These are phyloP conservation scores for Diaporthe helianthi DNA, from an alignment of 2,329 filamentous ascomycete species.

Conservation along the genomic window DNA sequence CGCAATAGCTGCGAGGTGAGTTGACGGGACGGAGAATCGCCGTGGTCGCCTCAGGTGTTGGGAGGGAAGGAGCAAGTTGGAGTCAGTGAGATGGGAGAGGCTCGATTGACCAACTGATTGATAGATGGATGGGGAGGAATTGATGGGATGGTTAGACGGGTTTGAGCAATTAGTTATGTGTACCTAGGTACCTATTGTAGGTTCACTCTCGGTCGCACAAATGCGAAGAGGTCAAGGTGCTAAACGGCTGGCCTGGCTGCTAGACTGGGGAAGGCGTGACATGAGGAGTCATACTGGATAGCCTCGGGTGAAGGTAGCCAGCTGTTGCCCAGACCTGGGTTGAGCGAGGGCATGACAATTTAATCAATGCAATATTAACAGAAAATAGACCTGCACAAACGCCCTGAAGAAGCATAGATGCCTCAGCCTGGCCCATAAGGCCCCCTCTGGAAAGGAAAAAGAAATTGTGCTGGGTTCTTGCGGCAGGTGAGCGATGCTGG, in stretches of 20 bases:
- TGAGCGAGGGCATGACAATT: not conserved
- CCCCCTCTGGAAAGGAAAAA: no score
- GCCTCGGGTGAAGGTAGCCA: not conserved
- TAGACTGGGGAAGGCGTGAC: not conserved
- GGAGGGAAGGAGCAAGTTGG: slow-evolving; percentile 1
- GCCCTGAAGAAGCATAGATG: slow-evolving; percentile 8
- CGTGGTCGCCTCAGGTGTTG: not conserved
- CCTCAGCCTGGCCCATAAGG: not conserved
- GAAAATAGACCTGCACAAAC: not conserved
- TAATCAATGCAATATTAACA: slow-evolving; percentile 9
- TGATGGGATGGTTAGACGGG: slow-evolving; percentile 1
- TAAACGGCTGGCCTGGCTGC: not conserved
- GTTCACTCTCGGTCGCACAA: not conserved
- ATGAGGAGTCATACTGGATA: slow-evolving; percentile 9
- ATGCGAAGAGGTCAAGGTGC: not conserved
- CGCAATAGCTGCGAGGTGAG: slow-evolving; percentile 2
- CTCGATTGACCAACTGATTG: slow-evolving; percentile 18
- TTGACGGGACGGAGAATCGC: slow-evolving; percentile 33
- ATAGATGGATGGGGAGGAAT: not conserved
- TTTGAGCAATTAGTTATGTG: not conserved
- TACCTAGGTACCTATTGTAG: no score
- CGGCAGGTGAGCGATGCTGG: slow-evolving; percentile 10
- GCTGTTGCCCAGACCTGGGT: not conserved
- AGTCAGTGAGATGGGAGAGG: slow-evolving; percentile 8
- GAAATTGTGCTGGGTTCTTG: not conserved